phyloP scores from a whole-genome alignment of 441 rosid species.

The Rhodomyrtus psidioides region DNA sequence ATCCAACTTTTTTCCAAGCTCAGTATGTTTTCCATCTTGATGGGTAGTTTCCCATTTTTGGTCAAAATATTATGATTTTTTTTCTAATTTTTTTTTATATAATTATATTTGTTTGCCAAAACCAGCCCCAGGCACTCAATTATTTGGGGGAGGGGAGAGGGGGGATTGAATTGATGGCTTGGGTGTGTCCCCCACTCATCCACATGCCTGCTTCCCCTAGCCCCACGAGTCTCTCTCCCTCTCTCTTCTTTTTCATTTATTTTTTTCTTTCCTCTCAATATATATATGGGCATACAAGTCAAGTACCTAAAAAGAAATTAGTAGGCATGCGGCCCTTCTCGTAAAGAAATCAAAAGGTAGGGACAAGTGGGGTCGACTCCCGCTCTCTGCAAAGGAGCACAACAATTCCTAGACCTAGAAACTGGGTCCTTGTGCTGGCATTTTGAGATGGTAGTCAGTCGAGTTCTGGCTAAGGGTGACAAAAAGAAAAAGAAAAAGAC shows the following conservation, averaged over 20 bases:
- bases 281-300: too few relatives aligned
- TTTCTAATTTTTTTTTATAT: not conserved
- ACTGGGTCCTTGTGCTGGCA: rapidly evolving
- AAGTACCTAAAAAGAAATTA: too few relatives aligned
- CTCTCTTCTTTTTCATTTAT: not conserved
- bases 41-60: not conserved
- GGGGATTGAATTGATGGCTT: slow-evolving; percentile 25
- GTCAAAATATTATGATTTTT: not conserved
- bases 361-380: too few relatives aligned
- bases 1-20: not conserved
- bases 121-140: slow-evolving; percentile 18
- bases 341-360: too few relatives aligned
- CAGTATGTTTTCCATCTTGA: not conserved
- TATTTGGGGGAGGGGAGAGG: slow-evolving; percentile 19
- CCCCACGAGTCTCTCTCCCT: slow-evolving; percentile 36
- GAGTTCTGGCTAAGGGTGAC: too few relatives aligned
- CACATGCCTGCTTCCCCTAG: slow-evolving; percentile 62
- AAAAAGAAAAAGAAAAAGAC: too few relatives aligned
- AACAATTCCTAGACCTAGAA: not conserved
- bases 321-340: too few relatives aligned
- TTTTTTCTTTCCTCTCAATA: not conserved
- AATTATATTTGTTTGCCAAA: slow-evolving; percentile 6
- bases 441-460: rapidly evolving
- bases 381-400: too few relatives aligned
- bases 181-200: slow-evolving; percentile 68